Percentiles rank a stretch among this genome's conserved stretches.
Evolutionary conservation across 2,329 filamentous ascomycete species (phyloP).

Genomic region (Xylariales sp.): DNA sequence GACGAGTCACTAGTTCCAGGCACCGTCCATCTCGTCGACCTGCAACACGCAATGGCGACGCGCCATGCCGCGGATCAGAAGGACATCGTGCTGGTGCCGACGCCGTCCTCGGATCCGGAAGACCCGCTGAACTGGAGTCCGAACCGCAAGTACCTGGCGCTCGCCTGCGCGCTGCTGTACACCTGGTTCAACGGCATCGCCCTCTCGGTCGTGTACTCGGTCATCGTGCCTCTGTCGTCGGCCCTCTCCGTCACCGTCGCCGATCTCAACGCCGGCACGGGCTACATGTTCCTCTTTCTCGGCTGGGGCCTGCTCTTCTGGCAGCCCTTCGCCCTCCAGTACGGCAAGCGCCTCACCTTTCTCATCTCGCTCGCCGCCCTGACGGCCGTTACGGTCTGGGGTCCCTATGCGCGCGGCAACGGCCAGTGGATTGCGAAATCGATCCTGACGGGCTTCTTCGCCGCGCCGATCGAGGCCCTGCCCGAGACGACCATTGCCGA

Average conservation of each 20-base stretch:
- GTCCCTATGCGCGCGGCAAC: constrained; percentile 53
- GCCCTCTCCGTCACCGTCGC: constrained; percentile 43
- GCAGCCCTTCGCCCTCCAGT: constrained; percentile 60
- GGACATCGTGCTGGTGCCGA: constrained; percentile 63
- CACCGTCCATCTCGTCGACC: constrained; percentile 56
- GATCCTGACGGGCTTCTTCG: constrained; percentile 58
- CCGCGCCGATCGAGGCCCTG: constrained; percentile 59
- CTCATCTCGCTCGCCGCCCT: constrained; percentile 52
- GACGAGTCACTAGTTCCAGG: constrained; percentile 52
- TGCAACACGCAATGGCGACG: constrained; percentile 50
- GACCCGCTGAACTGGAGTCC: constrained; percentile 64
- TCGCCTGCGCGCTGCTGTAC: constrained; percentile 49
- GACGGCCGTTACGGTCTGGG: constrained; percentile 52
- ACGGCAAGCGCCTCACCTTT: constrained; percentile 57
- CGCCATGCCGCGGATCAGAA: constrained; percentile 49
- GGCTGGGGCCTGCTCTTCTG: constrained; percentile 60
- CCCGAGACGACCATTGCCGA: constrained; percentile 59
- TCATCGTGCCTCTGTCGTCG: constrained; percentile 46
- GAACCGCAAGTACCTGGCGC: constrained; percentile 46
- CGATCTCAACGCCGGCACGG: constrained; percentile 49
- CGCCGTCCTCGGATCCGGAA: constrained; percentile 61
- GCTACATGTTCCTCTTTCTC: constrained; percentile 54
- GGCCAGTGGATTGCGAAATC: constrained; percentile 60
- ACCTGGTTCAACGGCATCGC: constrained; percentile 56
- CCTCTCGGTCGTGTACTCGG: constrained; percentile 48